Percentiles rank a stretch among this genome's conserved stretches.
These are phyloP conservation scores for Neonothopanus nambi DNA, from an alignment of 1,284 basidiomycete species.

Conservation along the genomic window DNA sequence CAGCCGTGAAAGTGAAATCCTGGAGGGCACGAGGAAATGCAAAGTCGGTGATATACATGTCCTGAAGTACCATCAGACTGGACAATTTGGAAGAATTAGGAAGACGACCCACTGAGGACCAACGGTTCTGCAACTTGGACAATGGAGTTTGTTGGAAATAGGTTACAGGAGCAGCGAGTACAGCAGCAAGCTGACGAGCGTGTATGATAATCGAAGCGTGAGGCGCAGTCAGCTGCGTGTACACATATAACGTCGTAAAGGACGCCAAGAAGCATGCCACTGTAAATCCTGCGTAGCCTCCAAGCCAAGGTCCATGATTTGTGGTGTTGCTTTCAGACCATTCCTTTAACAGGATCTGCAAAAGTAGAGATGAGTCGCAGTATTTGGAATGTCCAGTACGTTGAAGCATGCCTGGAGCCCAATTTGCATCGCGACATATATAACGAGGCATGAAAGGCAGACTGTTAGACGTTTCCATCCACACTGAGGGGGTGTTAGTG, in stretches of 20 bases:
- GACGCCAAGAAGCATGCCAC: constrained; percentile 15
- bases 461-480: constrained; percentile 7
- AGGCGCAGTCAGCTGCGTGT: constrained; percentile 17
- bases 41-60: constrained; percentile 20
- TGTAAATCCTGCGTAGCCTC: constrained; percentile 25
- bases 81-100: too few relatives aligned
- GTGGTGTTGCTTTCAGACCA: constrained; percentile 16
- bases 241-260: constrained; percentile 17
- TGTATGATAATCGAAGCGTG: constrained; percentile 21
- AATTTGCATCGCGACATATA: constrained; percentile 11
- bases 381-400: background rate
- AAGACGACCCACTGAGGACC: constrained; percentile 7
- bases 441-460: constrained; percentile 5
- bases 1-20: constrained; percentile 21
- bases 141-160: constrained; percentile 20
- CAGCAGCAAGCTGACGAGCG: constrained; percentile 14
- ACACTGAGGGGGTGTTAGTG: constrained; percentile 1
- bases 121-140: constrained; percentile 18
- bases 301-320: constrained; percentile 17
- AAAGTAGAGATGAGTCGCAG: background rate
- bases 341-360: constrained; percentile 15
- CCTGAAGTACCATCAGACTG: background rate
- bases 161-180: constrained; percentile 15
- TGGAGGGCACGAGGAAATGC: constrained; percentile 19
- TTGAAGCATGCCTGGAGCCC: constrained; percentile 11